Conservation (phyloP, 1,139 yeast species). For the Candida labiduridarum region DNA sequence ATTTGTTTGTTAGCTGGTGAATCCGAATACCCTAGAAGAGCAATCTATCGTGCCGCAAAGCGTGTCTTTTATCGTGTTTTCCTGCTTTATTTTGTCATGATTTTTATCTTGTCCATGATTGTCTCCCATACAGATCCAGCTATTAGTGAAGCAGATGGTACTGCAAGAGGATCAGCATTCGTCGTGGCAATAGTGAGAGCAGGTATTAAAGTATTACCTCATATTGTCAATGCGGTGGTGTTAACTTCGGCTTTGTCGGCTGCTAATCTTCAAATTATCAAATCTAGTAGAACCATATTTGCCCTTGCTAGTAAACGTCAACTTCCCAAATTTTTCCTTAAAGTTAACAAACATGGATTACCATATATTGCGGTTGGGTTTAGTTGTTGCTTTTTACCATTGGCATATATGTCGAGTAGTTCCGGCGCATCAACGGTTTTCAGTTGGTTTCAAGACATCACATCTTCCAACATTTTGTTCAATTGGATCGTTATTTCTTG, state of each 20-base stretch:
- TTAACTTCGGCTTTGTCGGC: slow-evolving; percentile 64
- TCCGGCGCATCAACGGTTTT: slow-evolving; percentile 28
- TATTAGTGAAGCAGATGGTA: slow-evolving; percentile 32
- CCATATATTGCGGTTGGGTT: slow-evolving; percentile 19
- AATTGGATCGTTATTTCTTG: slow-evolving; percentile 32
- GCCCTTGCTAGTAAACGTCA: not conserved
- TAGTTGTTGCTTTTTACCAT: slow-evolving; percentile 26
- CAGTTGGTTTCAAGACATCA: slow-evolving; percentile 29
- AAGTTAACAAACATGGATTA: not conserved
- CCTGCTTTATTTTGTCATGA: slow-evolving; percentile 48
- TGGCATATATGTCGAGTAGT: slow-evolving; percentile 28
- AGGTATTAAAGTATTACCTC: slow-evolving; percentile 60
- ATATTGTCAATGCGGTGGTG: slow-evolving; percentile 68
- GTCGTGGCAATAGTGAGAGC: slow-evolving; percentile 59
- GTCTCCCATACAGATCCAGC: slow-evolving; percentile 36
- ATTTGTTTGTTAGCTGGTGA: slow-evolving; percentile 46
- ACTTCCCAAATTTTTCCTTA: not conserved
- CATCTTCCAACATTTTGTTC: slow-evolving; percentile 25
- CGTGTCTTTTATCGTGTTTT: slow-evolving; percentile 51
- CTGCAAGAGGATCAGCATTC: slow-evolving; percentile 51
- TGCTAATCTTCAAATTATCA: not conserved
- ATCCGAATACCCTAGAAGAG: slow-evolving; percentile 46
- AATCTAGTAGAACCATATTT: not conserved
- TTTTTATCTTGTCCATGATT: slow-evolving; percentile 48
- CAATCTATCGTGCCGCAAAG: slow-evolving; percentile 46